phyloP scores from a whole-genome alignment of 495 filamentous ascomycete species.

The Xylaria grammica region DNA sequence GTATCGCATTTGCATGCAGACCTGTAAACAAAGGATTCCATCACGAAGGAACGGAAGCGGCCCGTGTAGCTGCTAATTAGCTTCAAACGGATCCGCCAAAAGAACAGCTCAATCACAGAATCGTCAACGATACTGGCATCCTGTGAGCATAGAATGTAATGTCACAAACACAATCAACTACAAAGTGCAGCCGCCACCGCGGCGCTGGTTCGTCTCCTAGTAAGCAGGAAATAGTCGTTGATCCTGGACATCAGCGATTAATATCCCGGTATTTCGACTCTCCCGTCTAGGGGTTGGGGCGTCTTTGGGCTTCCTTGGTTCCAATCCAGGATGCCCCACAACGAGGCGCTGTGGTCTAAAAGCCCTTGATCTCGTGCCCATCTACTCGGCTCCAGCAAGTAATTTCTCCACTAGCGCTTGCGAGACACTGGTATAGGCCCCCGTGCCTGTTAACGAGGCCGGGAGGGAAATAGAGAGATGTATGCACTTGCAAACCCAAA shows the following conservation, averaged over 20 bases:
- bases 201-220: constrained; percentile 24
- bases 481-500: constrained; percentile 39
- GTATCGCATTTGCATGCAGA: constrained; percentile 26
- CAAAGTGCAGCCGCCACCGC: constrained; percentile 15
- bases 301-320: constrained; percentile 12
- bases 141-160: constrained; percentile 6
- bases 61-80: not conserved
- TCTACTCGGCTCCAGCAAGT: constrained; percentile 28
- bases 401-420: constrained; percentile 27
- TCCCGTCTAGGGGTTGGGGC: not conserved
- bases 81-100: constrained; percentile 2
- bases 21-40: constrained; percentile 22
- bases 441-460: constrained; percentile 30
- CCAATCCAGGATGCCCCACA: constrained; percentile 13
- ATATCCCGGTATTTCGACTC: constrained; percentile 8
- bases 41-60: constrained; percentile 8
- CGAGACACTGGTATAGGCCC: constrained; percentile 27
- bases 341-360: constrained; percentile 8
- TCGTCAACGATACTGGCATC: constrained; percentile 8
- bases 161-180: constrained; percentile 16
- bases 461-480: constrained; percentile 28
- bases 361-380: constrained; percentile 27
- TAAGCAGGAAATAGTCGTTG: constrained; percentile 6
- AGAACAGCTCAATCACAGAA: constrained; percentile 7
- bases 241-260: constrained; percentile 6